phyloP scores from a whole-genome alignment of 371 early-diverging fungal genomes.

The Mortierella sp. region DNA sequence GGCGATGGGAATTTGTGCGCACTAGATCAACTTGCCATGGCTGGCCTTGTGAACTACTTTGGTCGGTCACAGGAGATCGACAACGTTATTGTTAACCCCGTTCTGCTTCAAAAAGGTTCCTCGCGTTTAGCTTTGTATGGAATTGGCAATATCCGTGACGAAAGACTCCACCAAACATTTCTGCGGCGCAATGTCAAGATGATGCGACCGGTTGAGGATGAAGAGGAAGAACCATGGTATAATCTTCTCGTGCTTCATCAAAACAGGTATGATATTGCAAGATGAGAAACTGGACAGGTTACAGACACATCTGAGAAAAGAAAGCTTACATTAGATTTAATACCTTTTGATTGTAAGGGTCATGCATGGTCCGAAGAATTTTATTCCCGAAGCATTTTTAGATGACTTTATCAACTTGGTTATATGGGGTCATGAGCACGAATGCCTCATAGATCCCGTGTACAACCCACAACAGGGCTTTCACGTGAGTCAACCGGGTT shows the following conservation, averaged over 20 bases:
- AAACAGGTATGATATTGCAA: slow-evolving; percentile 48
- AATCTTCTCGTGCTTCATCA: slow-evolving; percentile 63
- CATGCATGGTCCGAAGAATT: slow-evolving; percentile 84
- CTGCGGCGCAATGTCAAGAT: slow-evolving; percentile 81
- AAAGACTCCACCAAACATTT: slow-evolving; percentile 91
- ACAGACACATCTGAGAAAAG: slow-evolving; percentile 5
- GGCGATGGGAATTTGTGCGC: slow-evolving; percentile 91
- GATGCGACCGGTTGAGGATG: slow-evolving; percentile 73
- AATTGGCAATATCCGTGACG: slow-evolving; percentile 96
- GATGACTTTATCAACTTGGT: slow-evolving; percentile 90
- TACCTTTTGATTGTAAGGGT: slow-evolving; percentile 61
- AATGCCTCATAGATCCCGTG: slow-evolving; percentile 88
- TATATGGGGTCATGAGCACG: slow-evolving; percentile 99
- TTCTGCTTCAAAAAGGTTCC: slow-evolving; percentile 87
- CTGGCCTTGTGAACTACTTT: slow-evolving; percentile 97
- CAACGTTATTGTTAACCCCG: slow-evolving; percentile 82
- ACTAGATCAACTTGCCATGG: slow-evolving; percentile 85
- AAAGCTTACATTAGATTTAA: not conserved
- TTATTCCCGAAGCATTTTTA: slow-evolving; percentile 93
- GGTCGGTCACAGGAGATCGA: slow-evolving; percentile 85
- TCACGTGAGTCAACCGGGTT: slow-evolving; percentile 95
- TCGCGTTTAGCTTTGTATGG: slow-evolving; percentile 93
- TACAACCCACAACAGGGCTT: slow-evolving; percentile 75
- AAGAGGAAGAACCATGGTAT: slow-evolving; percentile 68
- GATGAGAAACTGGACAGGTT: not conserved